Percentiles rank a stretch among this genome's conserved stretches.
Conservation (phyloP, 352 stramenopile species). For the Phytophthora sp. region DNA sequence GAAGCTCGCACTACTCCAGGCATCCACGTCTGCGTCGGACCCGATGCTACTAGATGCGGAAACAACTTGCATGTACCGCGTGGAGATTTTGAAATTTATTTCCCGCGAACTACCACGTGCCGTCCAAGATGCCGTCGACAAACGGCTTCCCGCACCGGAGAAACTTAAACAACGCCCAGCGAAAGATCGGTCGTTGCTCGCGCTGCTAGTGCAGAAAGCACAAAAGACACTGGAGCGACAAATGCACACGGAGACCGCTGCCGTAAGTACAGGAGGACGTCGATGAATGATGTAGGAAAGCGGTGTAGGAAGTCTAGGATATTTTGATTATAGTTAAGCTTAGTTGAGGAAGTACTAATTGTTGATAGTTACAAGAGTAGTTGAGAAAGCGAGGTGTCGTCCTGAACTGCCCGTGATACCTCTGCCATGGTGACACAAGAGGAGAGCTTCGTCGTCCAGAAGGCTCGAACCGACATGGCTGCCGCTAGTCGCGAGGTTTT, state of each 20-base stretch:
- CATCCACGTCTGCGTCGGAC: conserved; percentile 22
- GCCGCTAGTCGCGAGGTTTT: conserved; percentile 18
- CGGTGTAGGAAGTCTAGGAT: conserved; percentile 19
- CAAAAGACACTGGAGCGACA: conserved; percentile 72
- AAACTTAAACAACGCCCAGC: conserved; percentile 60
- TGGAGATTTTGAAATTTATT: conserved; percentile 88
- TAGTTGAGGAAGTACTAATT: not conserved
- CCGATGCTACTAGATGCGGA: conserved; percentile 53
- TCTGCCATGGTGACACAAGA: conserved; percentile 58
- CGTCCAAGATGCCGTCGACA: conserved; percentile 73
- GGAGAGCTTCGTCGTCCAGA: conserved; percentile 57
- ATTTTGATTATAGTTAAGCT: conserved; percentile 32
- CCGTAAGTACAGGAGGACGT: conserved; percentile 17
- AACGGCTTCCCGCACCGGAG: conserved; percentile 52
- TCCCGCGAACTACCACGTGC: conserved; percentile 79
- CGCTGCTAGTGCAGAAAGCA: conserved; percentile 79
- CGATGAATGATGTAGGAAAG: conserved; percentile 19
- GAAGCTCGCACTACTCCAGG: conserved; percentile 57
- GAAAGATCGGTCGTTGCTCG: conserved; percentile 73
- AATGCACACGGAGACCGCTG: conserved; percentile 69
- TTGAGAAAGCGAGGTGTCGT: conserved; percentile 52
- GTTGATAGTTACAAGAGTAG: conserved; percentile 22
- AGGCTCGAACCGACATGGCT: conserved; percentile 25
- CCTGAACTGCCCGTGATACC: conserved; percentile 44
- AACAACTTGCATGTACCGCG: conserved; percentile 81